Evolutionary conservation across 2,329 filamentous ascomycete species (phyloP).

Genomic region (Calonectria henricotiae): DNA sequence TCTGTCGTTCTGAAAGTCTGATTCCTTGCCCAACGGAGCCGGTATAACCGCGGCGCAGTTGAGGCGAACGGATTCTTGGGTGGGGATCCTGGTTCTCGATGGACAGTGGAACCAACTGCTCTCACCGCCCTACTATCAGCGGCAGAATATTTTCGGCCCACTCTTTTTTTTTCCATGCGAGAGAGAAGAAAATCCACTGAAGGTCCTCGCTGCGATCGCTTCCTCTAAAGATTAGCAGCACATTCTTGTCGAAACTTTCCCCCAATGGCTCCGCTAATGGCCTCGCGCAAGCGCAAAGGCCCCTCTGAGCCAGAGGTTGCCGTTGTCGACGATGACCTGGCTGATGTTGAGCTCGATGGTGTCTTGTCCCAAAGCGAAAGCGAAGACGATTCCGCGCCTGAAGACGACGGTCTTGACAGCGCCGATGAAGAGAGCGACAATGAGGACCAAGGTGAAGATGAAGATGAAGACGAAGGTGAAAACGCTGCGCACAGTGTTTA

Average conservation of each 20-base stretch:
- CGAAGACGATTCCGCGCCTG: slow-evolving; percentile 70
- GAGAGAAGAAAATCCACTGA: slow-evolving; percentile 17
- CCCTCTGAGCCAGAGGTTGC: slow-evolving; percentile 38
- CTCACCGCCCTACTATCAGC: slow-evolving; percentile 4
- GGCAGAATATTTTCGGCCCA: slow-evolving; percentile 21
- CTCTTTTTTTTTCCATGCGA: slow-evolving; percentile 29
- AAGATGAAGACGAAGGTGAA: slow-evolving; percentile 57
- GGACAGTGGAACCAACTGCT: not conserved
- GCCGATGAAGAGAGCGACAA: slow-evolving; percentile 30
- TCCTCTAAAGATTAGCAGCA: not conserved
- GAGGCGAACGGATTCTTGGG: slow-evolving; percentile 6
- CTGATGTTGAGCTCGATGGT: slow-evolving; percentile 69
- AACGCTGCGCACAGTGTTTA: slow-evolving; percentile 48
- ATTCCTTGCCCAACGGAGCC: slow-evolving; percentile 9
- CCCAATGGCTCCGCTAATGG: slow-evolving; percentile 46
- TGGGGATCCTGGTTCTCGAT: slow-evolving; percentile 14
- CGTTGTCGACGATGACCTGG: slow-evolving; percentile 51
- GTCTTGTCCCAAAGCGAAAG: slow-evolving; percentile 70
- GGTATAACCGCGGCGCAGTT: slow-evolving; percentile 15
- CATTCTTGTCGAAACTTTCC: slow-evolving; percentile 1
- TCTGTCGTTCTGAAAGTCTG: slow-evolving; percentile 12
- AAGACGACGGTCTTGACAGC: slow-evolving; percentile 59
- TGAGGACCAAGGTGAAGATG: slow-evolving; percentile 55
- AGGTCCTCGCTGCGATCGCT: slow-evolving; percentile 4
- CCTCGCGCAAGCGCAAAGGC: slow-evolving; percentile 50